phyloP scores from a whole-genome alignment of 1,139 yeast species.

The Blastobotrys ciferrii region DNA sequence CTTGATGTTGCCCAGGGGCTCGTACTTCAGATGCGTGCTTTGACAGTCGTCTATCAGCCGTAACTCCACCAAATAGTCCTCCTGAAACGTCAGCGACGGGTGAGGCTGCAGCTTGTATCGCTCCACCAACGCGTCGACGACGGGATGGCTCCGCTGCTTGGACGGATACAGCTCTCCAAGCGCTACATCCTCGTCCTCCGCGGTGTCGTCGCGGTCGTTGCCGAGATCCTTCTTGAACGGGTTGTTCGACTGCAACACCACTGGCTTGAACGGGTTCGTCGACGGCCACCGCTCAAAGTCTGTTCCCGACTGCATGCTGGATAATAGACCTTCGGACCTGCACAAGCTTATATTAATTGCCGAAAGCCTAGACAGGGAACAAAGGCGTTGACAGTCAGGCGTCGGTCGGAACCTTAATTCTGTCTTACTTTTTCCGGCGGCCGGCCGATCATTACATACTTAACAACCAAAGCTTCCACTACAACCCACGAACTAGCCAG shows the following conservation, averaged over 20 bases:
- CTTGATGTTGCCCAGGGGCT: not conserved
- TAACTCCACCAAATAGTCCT: not conserved
- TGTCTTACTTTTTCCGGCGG: too few relatives aligned
- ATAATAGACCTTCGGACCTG: not conserved
- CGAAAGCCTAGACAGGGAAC: too few relatives aligned
- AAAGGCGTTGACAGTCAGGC: not conserved
- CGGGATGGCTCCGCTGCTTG: not conserved
- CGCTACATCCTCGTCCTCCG: constrained; percentile 1
- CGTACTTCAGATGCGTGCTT: not conserved
- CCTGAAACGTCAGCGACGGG: constrained; percentile 7
- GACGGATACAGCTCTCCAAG: constrained; percentile 7
- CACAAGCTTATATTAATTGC: too few relatives aligned
- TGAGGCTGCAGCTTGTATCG: constrained; percentile 6
- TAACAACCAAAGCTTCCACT: too few relatives aligned
- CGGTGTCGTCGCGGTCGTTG: not conserved
- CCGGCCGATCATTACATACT: too few relatives aligned
- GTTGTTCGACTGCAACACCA: not conserved
- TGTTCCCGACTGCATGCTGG: not conserved
- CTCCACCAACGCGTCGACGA: not conserved
- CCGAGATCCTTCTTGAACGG: not conserved
- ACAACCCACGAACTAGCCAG: too few relatives aligned
- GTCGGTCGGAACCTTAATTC: not conserved
- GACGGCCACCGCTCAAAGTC: constrained; percentile 1
- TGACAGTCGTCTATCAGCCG: not conserved
- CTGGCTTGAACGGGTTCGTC: constrained; percentile 5